Evolutionary conservation across 345 rosid species (phyloP).

Genomic region (Aegle marmelos): DNA sequence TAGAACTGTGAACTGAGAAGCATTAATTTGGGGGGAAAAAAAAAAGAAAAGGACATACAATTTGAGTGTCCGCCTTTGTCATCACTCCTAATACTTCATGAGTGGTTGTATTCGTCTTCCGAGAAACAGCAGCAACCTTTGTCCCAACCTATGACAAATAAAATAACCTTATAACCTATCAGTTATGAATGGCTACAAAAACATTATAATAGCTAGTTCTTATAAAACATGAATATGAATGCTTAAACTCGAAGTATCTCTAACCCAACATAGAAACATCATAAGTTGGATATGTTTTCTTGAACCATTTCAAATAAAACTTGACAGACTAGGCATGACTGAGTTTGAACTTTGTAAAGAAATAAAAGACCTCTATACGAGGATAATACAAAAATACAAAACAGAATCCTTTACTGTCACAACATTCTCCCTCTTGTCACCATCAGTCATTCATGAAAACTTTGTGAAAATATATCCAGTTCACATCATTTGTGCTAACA

Average conservation of each 20-base stretch:
- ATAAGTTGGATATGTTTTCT: neutral
- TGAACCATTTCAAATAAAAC: neutral
- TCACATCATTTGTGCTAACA: neutral
- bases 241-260: neutral
- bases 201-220: neutral
- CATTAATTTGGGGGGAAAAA: no score
- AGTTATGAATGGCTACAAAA: neutral
- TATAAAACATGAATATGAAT: neutral
- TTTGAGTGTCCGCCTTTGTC: slow-evolving; percentile 80
- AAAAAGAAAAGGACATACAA: slow-evolving; percentile 42
- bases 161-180: neutral
- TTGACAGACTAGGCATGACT: neutral
- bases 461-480: neutral
- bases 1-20: neutral
- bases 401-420: neutral
- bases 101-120: slow-evolving; percentile 92
- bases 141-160: slow-evolving; percentile 62
- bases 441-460: neutral
- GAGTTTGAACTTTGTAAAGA: neutral
- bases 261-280: neutral
- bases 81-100: slow-evolving; percentile 92
- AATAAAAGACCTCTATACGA: neutral
- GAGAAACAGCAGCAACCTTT: slow-evolving; percentile 92
- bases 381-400: neutral
- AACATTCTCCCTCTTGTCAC: neutral